phyloP scores from a whole-genome alignment of 495 filamentous ascomycete genomes.

The Hypoxylon lienhwacheense region DNA sequence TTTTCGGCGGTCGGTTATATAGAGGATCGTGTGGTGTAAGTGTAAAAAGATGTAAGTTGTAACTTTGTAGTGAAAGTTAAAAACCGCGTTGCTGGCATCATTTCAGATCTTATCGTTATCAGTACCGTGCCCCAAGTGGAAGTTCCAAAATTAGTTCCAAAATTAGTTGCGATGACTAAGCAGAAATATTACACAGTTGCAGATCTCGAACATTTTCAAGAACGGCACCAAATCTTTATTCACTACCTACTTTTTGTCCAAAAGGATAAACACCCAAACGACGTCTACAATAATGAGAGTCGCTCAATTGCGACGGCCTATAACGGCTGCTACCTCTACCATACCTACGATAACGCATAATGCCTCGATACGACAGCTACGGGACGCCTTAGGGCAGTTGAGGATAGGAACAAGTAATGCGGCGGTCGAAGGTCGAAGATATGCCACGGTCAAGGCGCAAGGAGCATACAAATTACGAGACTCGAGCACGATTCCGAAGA shows the following conservation, averaged over 20 bases:
- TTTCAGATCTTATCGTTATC: slow-evolving; percentile 35
- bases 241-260: background rate
- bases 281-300: slow-evolving; percentile 49
- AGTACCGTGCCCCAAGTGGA: background rate
- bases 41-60: background rate
- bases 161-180: slow-evolving; percentile 45
- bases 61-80: background rate
- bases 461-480: slow-evolving; percentile 79
- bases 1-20: no score
- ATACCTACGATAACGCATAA: slow-evolving; percentile 35
- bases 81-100: slow-evolving; percentile 37
- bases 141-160: background rate
- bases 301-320: slow-evolving; percentile 55
- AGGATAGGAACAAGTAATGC: slow-evolving; percentile 44
- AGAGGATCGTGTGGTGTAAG: no score
- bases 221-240: background rate
- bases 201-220: slow-evolving; percentile 6
- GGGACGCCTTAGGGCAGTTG: slow-evolving; percentile 42
- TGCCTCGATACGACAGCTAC: slow-evolving; percentile 36
- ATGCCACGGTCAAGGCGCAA: slow-evolving; percentile 85
- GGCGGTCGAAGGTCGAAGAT: slow-evolving; percentile 55
- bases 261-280: slow-evolving; percentile 3
- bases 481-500: slow-evolving; percentile 87
- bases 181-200: slow-evolving; percentile 40
- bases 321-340: slow-evolving; percentile 50